Evolutionary conservation across 2,329 filamentous ascomycete genomes (phyloP), one percentile per base, ranked within the genome.

Genomic region (Colletotrichum theobromicola): DNA sequence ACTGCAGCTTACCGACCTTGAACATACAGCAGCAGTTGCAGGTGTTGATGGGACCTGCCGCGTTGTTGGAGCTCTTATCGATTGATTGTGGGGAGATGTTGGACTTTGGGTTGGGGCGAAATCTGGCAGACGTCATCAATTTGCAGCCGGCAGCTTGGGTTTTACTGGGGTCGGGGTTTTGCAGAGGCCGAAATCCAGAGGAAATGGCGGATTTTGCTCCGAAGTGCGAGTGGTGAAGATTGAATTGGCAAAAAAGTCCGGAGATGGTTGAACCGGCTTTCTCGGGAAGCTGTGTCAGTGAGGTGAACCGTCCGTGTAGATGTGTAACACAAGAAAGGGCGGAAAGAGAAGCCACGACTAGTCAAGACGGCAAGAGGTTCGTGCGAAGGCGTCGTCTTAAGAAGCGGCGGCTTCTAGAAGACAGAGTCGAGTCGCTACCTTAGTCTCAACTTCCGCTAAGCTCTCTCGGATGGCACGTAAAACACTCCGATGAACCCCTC

Each of bases 71-170:
- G 67, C 62, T 75, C 72, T 75, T 75, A 68, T 73, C 72, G 70
- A 68, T 69, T 61, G 70, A 58, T 50, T 42, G 63, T 42, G 72
- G 63, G 21, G 63, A 64, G 46, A 32, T 67, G 32, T 12, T 46
- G 42, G 10, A 34, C 6, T 66, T 50, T 53, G 37, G 26, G 53
- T 66, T 37, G 67, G 34, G 55, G 37, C 57, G 37, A 46, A 24
- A 63, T 37, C 62, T 21, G 28, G 46, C 57, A 64, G 69, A 72
- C 72, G 68, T 72, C 72, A 75, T 72, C 62, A 58, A 68, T 57
- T 34, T 32, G 9, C 34, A 60, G 53, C 18, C 42, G 42, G 53
- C 53, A 57, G 37, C 24, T 30, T 42, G 24, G 26, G 18, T 21
- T 4, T 46, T 46, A 9, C 21, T 30, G 28, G 21, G 71, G 18